Conservation (phyloP, 768 basidiomycete species). For the Pisolithus marmoratus region DNA sequence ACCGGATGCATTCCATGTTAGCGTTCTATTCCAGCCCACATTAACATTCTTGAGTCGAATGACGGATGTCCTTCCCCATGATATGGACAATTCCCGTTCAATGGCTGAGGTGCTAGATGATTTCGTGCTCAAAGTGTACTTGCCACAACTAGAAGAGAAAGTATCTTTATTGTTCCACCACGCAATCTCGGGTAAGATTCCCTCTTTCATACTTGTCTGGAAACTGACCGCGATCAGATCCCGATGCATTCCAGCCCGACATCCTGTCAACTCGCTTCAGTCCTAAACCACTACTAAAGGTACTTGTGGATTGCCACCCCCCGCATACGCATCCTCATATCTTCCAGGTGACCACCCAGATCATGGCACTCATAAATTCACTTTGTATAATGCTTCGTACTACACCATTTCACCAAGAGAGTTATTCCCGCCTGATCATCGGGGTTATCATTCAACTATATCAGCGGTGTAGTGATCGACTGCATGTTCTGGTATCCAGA, state of each 20-base stretch:
- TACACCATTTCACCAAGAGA: slow-evolving; percentile 93
- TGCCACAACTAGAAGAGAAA: slow-evolving; percentile 94
- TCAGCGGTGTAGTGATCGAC: slow-evolving; percentile 85
- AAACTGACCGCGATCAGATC: slow-evolving; percentile 37
- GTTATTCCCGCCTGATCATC: slow-evolving; percentile 89
- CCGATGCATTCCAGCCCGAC: slow-evolving; percentile 87
- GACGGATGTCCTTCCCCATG: slow-evolving; percentile 66
- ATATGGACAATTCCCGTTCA: slow-evolving; percentile 56
- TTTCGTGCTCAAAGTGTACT: slow-evolving; percentile 87
- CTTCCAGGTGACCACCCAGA: slow-evolving; percentile 70
- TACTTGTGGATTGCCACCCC: slow-evolving; percentile 21
- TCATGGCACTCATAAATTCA: slow-evolving; percentile 88
- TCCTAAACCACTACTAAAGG: slow-evolving; percentile 74
- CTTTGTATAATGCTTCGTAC: slow-evolving; percentile 86
- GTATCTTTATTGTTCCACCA: slow-evolving; percentile 83
- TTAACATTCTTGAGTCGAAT: slow-evolving; percentile 76
- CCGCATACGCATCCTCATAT: slow-evolving; percentile 2
- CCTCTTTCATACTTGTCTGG: neutral
- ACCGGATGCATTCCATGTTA: slow-evolving; percentile 93
- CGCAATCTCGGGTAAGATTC: slow-evolving; percentile 61
- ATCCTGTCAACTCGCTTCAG: slow-evolving; percentile 59
- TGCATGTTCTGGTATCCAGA: slow-evolving; percentile 62
- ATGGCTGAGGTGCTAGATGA: slow-evolving; percentile 80
- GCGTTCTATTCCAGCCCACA: slow-evolving; percentile 91
- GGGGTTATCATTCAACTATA: slow-evolving; percentile 95